Percentiles rank a stretch among this genome's conserved stretches.
These are phyloP conservation scores for Ceratonia siliqua DNA, from an alignment of 306 rosid genomes.

Conservation along the genomic window DNA sequence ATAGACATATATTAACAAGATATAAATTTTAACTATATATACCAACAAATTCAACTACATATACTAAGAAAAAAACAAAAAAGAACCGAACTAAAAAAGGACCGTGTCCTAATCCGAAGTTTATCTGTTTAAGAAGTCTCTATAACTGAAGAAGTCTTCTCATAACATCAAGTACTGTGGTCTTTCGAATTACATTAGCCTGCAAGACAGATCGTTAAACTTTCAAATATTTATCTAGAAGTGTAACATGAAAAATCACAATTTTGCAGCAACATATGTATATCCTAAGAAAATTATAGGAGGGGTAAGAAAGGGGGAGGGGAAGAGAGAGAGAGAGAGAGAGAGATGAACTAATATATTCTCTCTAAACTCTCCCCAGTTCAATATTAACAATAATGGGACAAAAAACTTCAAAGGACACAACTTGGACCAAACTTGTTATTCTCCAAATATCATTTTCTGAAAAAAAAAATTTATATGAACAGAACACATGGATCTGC, in stretches of 20 bases:
- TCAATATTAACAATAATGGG: conserved; percentile 14
- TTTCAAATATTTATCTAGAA: conserved; percentile 19
- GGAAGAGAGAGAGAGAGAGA: background rate
- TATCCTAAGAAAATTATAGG: background rate
- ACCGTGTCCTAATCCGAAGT: too few species aligned
- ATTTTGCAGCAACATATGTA: background rate
- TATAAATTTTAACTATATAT: too few species aligned
- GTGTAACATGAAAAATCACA: conserved; percentile 13
- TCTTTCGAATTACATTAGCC: conserved; percentile 96
- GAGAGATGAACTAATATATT: background rate
- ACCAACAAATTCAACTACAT: too few species aligned
- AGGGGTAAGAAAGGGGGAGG: background rate
- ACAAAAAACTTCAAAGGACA: conserved; percentile 15
- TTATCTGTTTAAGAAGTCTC: conserved; percentile 21
- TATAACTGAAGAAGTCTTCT: conserved; percentile 95
- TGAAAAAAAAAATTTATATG: background rate
- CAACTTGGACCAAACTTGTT: background rate
- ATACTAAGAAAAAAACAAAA: too few species aligned
- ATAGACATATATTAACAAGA: too few species aligned
- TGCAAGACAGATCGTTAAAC: conserved; percentile 44
- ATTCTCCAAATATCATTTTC: conserved; percentile 9
- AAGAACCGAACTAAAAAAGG: too few species aligned
- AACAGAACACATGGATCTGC: conserved; percentile 13
- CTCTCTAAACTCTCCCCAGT: conserved; percentile 9
- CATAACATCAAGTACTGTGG: conserved; percentile 99